These are phyloP conservation scores for Fraxinus baroniana DNA, from an alignment of 305 asterid species.

Conservation along the genomic window DNA sequence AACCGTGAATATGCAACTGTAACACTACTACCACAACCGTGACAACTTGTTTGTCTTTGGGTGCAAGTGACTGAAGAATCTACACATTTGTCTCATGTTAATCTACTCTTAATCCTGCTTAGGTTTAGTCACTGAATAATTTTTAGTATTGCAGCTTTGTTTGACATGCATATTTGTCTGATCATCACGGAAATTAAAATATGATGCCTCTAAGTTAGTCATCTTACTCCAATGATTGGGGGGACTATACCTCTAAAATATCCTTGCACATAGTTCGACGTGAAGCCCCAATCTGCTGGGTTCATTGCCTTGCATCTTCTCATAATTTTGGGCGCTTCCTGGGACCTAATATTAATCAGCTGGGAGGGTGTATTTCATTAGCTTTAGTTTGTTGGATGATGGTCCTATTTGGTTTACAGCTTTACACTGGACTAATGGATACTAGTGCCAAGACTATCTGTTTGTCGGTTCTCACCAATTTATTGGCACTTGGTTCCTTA, in stretches of 20 bases:
- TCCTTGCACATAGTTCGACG: neutral
- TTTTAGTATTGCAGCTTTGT: neutral
- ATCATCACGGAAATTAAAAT: neutral
- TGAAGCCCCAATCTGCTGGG: slow-evolving; percentile 13
- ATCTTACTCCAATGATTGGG: neutral
- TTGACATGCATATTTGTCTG: neutral
- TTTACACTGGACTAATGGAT: neutral
- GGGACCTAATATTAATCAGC: neutral
- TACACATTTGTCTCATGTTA: neutral
- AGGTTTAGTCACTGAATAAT: neutral
- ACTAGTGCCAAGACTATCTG: neutral
- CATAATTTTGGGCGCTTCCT: neutral
- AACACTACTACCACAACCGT: slow-evolving; percentile 2
- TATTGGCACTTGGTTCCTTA: neutral
- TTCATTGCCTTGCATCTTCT: neutral
- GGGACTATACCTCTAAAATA: neutral
- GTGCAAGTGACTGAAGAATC: slow-evolving; percentile 4
- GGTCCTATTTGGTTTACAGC: neutral
- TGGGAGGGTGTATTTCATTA: slow-evolving; percentile 13
- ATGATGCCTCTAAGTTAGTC: neutral
- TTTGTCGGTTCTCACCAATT: neutral
- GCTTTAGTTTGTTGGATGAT: slow-evolving; percentile 5
- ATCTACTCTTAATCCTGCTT: neutral
- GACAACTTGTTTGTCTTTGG: neutral
- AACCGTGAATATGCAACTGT: neutral